These are phyloP conservation scores for Peribolospora baueri DNA, from an alignment of 768 basidiomycete genomes.

Conservation along the genomic window DNA sequence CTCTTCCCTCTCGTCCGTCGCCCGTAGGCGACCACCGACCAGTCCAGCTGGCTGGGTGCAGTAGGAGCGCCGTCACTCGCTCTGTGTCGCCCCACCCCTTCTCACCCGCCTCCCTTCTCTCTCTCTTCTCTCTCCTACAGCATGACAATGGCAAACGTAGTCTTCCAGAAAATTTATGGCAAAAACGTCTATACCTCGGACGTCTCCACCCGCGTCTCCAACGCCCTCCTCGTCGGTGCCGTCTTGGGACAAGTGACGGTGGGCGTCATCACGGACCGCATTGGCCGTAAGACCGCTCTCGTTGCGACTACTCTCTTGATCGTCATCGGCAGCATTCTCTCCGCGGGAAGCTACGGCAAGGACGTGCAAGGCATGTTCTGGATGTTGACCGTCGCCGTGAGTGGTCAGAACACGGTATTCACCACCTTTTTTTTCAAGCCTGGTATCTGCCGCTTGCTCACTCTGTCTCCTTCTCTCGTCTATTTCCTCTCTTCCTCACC, in stretches of 20 bases:
- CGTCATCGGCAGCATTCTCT: constrained; percentile 41
- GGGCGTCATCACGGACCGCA: constrained; percentile 43
- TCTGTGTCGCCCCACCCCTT: not conserved
- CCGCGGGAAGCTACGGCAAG: constrained; percentile 41
- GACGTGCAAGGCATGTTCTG: constrained; percentile 39
- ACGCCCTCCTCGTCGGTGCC: constrained; percentile 43
- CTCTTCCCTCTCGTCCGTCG: constrained; percentile 3
- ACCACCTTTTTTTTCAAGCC: too few relatives aligned
- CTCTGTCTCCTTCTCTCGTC: too few relatives aligned
- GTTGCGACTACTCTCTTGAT: constrained; percentile 43
- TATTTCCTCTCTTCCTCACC: too few relatives aligned
- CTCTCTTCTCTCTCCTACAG: constrained; percentile 22
- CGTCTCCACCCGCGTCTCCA: constrained; percentile 44
- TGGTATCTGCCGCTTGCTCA: too few relatives aligned
- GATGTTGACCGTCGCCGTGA: constrained; percentile 33
- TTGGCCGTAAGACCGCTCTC: constrained; percentile 53
- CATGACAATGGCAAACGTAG: constrained; percentile 45
- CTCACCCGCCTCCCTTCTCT: constrained; percentile 1
- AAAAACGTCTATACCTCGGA: constrained; percentile 28
- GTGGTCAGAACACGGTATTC: constrained; percentile 4
- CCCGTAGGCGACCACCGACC: not conserved
- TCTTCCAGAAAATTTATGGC: constrained; percentile 41
- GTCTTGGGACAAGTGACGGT: constrained; percentile 21
- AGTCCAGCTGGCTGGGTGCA: too few relatives aligned
- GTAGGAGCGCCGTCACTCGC: too few relatives aligned